Conservation (phyloP, 1,284 basidiomycete genomes). For the Bondarzewia mesenterica region DNA sequence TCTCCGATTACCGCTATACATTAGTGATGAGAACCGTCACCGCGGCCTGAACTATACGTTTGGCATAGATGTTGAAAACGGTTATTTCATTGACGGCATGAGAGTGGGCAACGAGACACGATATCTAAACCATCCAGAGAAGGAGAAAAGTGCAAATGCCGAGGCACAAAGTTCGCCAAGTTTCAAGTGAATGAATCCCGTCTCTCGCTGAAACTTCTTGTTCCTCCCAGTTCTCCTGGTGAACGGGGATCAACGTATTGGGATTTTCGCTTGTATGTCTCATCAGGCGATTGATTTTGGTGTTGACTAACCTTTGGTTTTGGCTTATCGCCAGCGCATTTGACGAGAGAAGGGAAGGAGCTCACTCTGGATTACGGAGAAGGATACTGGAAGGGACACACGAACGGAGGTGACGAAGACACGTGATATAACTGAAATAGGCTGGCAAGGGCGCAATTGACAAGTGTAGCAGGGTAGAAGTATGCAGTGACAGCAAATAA, state of each 20-base stretch:
- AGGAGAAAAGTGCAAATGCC: constrained; percentile 29
- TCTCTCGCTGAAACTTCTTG: not conserved
- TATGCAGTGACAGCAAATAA: not conserved
- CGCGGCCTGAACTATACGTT: constrained; percentile 51
- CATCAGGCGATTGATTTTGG: not conserved
- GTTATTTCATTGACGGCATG: constrained; percentile 39
- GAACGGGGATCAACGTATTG: constrained; percentile 52
- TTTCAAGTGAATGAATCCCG: not conserved
- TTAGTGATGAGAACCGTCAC: constrained; percentile 28
- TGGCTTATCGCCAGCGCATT: not conserved
- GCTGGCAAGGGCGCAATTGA: not conserved
- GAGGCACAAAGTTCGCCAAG: constrained; percentile 36
- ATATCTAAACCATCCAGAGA: constrained; percentile 47
- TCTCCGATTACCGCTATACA: constrained; percentile 3
- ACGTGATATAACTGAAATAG: not conserved
- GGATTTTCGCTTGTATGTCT: constrained; percentile 42
- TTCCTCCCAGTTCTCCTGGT: constrained; percentile 37
- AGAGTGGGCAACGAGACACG: constrained; percentile 47
- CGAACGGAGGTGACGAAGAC: not conserved
- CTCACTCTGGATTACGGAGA: constrained; percentile 45
- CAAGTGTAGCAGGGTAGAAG: not conserved
- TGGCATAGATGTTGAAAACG: constrained; percentile 27
- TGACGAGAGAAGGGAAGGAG: constrained; percentile 27
- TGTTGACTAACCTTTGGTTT: not conserved
- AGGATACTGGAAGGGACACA: constrained; percentile 21